Percentiles rank a stretch among this genome's conserved stretches.
Evolutionary conservation across 2,329 filamentous ascomycete species (phyloP).

Genomic region (Neobulgaria alba): DNA sequence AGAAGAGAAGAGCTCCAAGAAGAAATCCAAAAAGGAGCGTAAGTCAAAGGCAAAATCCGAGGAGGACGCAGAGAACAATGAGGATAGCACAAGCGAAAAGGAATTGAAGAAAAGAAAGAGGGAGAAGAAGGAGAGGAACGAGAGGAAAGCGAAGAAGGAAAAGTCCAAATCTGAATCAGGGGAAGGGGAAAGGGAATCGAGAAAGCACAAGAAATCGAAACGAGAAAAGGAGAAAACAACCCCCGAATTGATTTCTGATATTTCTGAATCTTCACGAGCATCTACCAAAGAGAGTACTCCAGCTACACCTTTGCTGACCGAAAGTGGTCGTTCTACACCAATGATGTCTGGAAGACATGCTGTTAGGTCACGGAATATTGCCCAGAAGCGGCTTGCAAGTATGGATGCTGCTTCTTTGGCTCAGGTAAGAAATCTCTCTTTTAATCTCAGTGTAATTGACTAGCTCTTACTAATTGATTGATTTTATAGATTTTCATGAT

Average conservation of each 20-base stretch:
- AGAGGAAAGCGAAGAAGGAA: conserved; percentile 36
- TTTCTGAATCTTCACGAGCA: conserved; percentile 12
- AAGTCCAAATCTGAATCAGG: conserved; percentile 23
- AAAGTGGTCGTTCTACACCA: conserved; percentile 37
- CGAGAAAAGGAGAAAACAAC: conserved; percentile 34
- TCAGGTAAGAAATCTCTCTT: conserved; percentile 50
- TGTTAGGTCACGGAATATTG: conserved; percentile 74
- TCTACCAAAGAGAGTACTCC: conserved; percentile 21
- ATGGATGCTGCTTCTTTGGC: conserved; percentile 76
- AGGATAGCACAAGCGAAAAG: conserved; percentile 20
- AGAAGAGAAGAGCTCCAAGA: conserved; percentile 23
- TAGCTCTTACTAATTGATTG: conserved; percentile 1
- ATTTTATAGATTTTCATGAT: conserved; percentile 58
- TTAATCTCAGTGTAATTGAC: neutral
- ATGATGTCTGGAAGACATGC: conserved; percentile 55
- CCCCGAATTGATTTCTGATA: conserved; percentile 18
- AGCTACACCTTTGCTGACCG: conserved; percentile 27
- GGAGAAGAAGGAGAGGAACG: conserved; percentile 30
- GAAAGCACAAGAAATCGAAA: conserved; percentile 30
- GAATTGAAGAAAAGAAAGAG: conserved; percentile 26
- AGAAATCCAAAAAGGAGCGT: conserved; percentile 27
- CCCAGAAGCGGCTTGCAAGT: conserved; percentile 76
- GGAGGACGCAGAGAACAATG: no score
- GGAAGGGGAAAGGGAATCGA: conserved; percentile 27
- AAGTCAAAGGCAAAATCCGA: conserved; percentile 13